phyloP scores from a whole-genome alignment of 257 asterid genomes.

The Scutellaria galericulata region DNA sequence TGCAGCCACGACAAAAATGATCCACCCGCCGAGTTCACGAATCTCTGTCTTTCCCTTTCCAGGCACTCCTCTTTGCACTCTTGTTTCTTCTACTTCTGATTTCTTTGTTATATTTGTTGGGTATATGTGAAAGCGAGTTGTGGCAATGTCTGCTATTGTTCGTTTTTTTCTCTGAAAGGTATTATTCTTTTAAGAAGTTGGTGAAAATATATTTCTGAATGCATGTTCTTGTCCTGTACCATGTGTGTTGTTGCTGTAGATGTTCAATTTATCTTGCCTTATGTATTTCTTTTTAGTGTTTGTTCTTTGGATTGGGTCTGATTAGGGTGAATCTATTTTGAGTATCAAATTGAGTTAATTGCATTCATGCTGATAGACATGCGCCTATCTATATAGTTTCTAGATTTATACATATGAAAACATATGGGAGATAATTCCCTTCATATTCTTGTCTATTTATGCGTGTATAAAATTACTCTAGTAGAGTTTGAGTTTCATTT shows the following conservation, averaged over 20 bases:
- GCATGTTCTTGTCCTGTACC: neutral
- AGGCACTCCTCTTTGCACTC: constrained; percentile 42
- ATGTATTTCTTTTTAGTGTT: neutral
- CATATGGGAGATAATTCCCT: neutral
- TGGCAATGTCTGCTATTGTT: neutral
- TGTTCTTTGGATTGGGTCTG: constrained; percentile 6
- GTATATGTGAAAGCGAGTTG: constrained; percentile 10
- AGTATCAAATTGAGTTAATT: neutral
- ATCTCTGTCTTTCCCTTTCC: constrained; percentile 71
- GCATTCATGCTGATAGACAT: constrained; percentile 1
- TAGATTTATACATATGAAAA: neutral
- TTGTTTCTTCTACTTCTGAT: neutral
- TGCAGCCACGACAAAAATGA: constrained; percentile 31
- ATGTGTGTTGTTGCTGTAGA: constrained; percentile 3
- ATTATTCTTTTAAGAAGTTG: neutral
- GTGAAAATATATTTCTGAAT: neutral
- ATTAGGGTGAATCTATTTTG: neutral
- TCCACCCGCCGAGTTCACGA: constrained; percentile 41
- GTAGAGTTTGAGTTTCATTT: constrained; percentile 3
- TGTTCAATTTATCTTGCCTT: constrained; percentile 10
- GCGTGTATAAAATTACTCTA: neutral
- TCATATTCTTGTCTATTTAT: constrained; percentile 3
- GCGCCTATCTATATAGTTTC: neutral
- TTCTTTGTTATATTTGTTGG: neutral
- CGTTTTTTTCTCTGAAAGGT: constrained; percentile 6